Percentiles rank a stretch among this genome's conserved stretches.
phyloP scores from a whole-genome alignment of 2,329 filamentous ascomycete species.

The Aspergillus fischeri region DNA sequence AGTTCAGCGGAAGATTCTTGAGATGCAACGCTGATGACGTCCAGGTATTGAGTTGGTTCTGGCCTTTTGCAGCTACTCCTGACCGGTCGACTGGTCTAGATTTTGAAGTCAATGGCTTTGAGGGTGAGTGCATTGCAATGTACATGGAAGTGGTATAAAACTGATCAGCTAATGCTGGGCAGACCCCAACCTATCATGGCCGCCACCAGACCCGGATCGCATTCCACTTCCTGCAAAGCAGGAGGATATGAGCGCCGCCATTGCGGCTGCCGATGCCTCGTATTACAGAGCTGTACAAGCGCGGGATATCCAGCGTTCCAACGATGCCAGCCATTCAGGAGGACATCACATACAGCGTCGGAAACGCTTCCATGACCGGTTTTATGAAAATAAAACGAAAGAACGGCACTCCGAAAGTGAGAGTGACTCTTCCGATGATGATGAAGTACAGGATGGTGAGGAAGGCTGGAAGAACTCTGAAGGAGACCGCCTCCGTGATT shows the following conservation, averaged over 20 bases:
- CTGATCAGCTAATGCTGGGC: conserved; percentile 1
- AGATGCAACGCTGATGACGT: neutral
- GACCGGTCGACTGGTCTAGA: conserved; percentile 42
- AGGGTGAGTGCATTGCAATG: conserved; percentile 38
- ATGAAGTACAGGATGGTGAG: conserved; percentile 39
- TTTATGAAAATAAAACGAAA: conserved; percentile 16
- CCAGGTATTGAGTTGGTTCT: conserved; percentile 55
- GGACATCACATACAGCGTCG: conserved; percentile 34
- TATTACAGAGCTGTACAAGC: conserved; percentile 47
- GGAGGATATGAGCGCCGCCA: conserved; percentile 4
- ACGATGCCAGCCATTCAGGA: conserved; percentile 45
- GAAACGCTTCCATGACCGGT: conserved; percentile 40
- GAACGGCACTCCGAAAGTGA: conserved; percentile 17
- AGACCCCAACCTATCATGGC: conserved; percentile 42
- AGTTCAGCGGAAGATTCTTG: conserved; percentile 4
- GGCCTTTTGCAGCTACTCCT: conserved; percentile 54
- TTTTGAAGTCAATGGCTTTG: conserved; percentile 59
- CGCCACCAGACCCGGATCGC: conserved; percentile 48
- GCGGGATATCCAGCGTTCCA: conserved; percentile 52
- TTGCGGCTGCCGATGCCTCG: conserved; percentile 22
- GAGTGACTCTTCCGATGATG: conserved; percentile 27
- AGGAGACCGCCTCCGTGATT: conserved; percentile 59
- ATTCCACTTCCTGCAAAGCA: conserved; percentile 35
- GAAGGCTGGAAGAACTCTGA: conserved; percentile 61
- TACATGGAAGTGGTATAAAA: neutral